Conservation (phyloP, 768 basidiomycete species). For the Trametes cubensis region DNA sequence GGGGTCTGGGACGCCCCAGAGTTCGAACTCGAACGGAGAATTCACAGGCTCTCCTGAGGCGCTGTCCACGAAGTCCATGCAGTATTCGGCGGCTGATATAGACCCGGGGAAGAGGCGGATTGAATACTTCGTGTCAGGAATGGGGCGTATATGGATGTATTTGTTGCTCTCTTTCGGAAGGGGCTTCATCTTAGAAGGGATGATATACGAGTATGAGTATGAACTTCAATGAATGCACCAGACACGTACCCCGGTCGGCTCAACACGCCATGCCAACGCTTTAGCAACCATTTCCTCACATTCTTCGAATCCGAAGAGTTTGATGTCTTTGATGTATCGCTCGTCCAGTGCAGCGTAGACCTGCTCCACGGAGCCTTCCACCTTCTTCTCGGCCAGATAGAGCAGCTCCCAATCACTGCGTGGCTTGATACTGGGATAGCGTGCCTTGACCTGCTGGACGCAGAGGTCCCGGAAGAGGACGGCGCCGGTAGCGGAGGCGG, state of each 20-base stretch:
- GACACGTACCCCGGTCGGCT: background rate
- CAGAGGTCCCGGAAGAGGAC: background rate
- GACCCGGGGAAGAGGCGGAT: constrained; percentile 2
- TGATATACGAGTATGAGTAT: background rate
- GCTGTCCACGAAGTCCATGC: constrained; percentile 2
- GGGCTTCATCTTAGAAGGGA: background rate
- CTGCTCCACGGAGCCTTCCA: background rate
- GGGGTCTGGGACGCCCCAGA: background rate
- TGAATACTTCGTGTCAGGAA: constrained; percentile 1
- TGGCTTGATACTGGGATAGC: background rate
- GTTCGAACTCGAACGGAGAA: constrained; percentile 2
- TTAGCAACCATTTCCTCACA: background rate
- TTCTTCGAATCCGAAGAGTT: background rate
- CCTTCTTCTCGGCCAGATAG: background rate
- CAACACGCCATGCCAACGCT: background rate
- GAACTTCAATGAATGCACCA: background rate
- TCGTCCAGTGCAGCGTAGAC: background rate
- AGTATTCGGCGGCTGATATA: background rate
- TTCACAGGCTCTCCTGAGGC: background rate
- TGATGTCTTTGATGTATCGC: background rate
- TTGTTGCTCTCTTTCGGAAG: background rate
- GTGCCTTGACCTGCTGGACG: background rate
- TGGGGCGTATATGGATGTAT: background rate
- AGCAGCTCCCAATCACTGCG: background rate
- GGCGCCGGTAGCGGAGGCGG: background rate